Conservation (phyloP, 2,329 filamentous ascomycete species). For the Plenodomus lindquistii region DNA sequence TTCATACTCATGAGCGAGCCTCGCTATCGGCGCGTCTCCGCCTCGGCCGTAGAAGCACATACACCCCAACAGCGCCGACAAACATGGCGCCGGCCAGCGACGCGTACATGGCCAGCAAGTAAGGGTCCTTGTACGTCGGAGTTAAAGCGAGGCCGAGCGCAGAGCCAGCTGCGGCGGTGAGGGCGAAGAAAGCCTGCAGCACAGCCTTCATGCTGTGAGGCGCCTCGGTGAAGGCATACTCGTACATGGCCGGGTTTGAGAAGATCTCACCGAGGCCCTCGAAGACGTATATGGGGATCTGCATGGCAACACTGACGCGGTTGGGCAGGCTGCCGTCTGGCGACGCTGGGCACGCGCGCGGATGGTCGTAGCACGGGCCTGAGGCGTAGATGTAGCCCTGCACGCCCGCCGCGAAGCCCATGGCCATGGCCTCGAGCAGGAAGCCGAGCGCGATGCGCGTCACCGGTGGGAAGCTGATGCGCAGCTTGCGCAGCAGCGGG, state of each 20-base stretch:
- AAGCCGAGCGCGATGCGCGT: constrained; percentile 24
- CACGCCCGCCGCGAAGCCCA: constrained; percentile 27
- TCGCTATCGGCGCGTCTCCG: too few species aligned
- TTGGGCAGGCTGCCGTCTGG: constrained; percentile 34
- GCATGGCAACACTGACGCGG: constrained; percentile 41
- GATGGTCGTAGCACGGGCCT: constrained; percentile 35
- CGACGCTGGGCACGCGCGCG: constrained; percentile 42
- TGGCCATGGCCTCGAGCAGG: constrained; percentile 14
- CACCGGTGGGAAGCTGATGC: constrained; percentile 25
- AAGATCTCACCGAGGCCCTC: constrained; percentile 48
- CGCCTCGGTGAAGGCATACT: constrained; percentile 47
- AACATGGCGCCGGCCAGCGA: constrained; percentile 16
- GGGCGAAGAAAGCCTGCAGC: constrained; percentile 31
- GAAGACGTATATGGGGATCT: constrained; percentile 43
- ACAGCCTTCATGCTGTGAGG: constrained; percentile 44
- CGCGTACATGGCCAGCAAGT: constrained; percentile 22
- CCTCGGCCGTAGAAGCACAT: too few species aligned
- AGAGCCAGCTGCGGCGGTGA: constrained; percentile 27
- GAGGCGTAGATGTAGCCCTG: constrained; percentile 33
- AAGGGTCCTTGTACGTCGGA: constrained; percentile 28
- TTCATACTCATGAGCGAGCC: too few species aligned
- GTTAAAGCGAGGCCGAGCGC: constrained; percentile 33
- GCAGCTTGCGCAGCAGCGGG: constrained; percentile 15
- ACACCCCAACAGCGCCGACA: too few species aligned
- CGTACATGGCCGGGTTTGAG: constrained; percentile 42